Percentiles rank a stretch among this genome's conserved stretches.
phyloP scores from a whole-genome alignment of 352 stramenopile species.

The Pythium vanterpoolii region DNA sequence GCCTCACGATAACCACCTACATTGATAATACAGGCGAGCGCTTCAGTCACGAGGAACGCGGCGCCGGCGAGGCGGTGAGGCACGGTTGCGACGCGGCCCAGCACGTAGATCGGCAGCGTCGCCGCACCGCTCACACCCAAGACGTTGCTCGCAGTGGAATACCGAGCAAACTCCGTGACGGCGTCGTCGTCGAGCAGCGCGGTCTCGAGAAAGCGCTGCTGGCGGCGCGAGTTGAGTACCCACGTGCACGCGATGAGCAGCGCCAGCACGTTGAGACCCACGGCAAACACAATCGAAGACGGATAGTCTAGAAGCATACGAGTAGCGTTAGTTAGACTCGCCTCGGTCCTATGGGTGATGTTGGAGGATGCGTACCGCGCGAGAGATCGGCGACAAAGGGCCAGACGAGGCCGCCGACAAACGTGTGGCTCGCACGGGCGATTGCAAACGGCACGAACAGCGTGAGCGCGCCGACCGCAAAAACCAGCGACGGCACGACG shows the following conservation, averaged over 20 bases:
- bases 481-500: conserved; percentile 15
- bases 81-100: conserved; percentile 30
- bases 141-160: conserved; percentile 39
- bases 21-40: conserved; percentile 53
- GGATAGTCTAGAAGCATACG: conserved; percentile 32
- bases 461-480: conserved; percentile 15
- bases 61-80: conserved; percentile 44
- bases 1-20: conserved; percentile 23
- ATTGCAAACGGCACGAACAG: conserved; percentile 16
- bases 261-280: conserved; percentile 42
- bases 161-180: conserved; percentile 21
- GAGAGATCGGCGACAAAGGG: conserved; percentile 59
- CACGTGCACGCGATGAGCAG: conserved; percentile 47
- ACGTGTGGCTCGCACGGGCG: conserved; percentile 19
- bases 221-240: conserved; percentile 60
- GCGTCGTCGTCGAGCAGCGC: conserved; percentile 36
- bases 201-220: conserved; percentile 38
- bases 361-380: conserved; percentile 38
- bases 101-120: conserved; percentile 40
- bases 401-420: conserved; percentile 49
- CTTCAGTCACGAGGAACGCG: conserved; percentile 45
- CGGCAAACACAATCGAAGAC: conserved; percentile 47
- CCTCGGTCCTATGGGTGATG: no score
- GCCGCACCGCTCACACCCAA: conserved; percentile 39
- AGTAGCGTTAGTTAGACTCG: no score